A percentile compares a stretch with the other conserved stretches of the same genome.
Conservation (phyloP, 768 basidiomycete species). For the Suillus decipiens region DNA sequence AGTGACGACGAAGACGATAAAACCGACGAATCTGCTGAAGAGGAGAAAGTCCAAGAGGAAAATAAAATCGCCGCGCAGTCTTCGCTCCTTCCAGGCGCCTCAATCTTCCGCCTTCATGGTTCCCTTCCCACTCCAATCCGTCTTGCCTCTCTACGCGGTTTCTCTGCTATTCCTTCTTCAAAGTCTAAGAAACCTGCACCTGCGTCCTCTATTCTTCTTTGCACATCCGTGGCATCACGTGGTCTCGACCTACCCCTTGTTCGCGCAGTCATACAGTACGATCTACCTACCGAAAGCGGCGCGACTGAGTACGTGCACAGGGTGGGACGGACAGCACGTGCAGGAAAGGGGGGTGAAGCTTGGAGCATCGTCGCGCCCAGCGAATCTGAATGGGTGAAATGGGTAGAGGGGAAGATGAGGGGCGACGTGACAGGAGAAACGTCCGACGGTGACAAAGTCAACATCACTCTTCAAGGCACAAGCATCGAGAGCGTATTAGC, state of each 20-base stretch:
- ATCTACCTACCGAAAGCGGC: conserved; percentile 96
- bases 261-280: conserved; percentile 92
- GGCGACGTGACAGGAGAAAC: conserved; percentile 39
- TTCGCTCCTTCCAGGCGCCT: conserved; percentile 76
- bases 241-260: conserved; percentile 96
- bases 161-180: conserved; percentile 50
- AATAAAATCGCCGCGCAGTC: conserved; percentile 61
- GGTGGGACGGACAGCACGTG: conserved; percentile 95
- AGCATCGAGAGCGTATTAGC: conserved; percentile 70
- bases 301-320: conserved; percentile 96
- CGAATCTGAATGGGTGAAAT: conserved; percentile 87
- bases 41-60: conserved; percentile 28
- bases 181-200: conserved; percentile 33
- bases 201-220: conserved; percentile 76
- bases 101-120: conserved; percentile 90
- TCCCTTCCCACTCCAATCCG: conserved; percentile 83
- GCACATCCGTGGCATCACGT: conserved; percentile 98
- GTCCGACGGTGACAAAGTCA: conserved; percentile 28
- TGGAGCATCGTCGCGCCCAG: conserved; percentile 91
- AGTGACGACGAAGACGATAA: conserved; percentile 27
- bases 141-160: conserved; percentile 78
- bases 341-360: conserved; percentile 92
- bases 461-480: conserved; percentile 56
- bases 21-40: conserved; percentile 25
- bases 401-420: conserved; percentile 85